phyloP scores from a whole-genome alignment of 192 early-diverging fungal species.

The Mortierella hygrophila region DNA sequence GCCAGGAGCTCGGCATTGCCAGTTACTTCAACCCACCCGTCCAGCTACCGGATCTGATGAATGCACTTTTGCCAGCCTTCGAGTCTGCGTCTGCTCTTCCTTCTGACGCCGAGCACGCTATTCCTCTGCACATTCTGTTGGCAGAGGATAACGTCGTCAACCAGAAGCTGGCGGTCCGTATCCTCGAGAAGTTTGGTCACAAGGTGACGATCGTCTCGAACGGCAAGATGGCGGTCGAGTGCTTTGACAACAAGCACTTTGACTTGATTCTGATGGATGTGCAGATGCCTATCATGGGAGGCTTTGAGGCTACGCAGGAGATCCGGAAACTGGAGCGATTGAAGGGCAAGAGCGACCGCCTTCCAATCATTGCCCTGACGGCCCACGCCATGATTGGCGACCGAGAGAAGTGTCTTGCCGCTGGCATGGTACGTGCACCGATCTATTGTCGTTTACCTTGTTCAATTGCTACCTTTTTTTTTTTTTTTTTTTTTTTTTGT shows the following conservation, averaged over 20 bases:
- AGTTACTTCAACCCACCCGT: conserved; percentile 79
- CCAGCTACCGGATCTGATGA: conserved; percentile 71
- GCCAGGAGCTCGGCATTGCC: conserved; percentile 77
- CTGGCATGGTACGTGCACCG: conserved; percentile 77
- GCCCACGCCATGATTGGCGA: conserved; percentile 94
- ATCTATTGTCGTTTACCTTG: not conserved
- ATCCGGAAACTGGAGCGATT: conserved; percentile 79
- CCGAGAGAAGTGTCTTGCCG: conserved; percentile 84
- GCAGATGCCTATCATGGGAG: conserved; percentile 93
- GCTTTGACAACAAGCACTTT: conserved; percentile 69
- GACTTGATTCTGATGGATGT: conserved; percentile 89
- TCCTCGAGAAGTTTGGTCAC: conserved; percentile 83
- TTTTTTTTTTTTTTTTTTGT: not conserved
- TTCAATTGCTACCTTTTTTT: not conserved
- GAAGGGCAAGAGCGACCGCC: conserved; percentile 57
- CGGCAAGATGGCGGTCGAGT: conserved; percentile 84
- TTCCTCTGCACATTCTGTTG: conserved; percentile 80
- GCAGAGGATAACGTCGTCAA: conserved; percentile 92
- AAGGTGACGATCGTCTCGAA: conserved; percentile 83
- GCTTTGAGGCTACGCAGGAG: conserved; percentile 86
- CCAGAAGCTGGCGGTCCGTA: conserved; percentile 83
- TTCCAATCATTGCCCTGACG: conserved; percentile 88
- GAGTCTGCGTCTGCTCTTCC: conserved; percentile 74
- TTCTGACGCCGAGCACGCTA: conserved; percentile 70
- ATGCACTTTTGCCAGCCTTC: conserved; percentile 78